These are phyloP conservation scores for Calonectria montana DNA, from an alignment of 2,329 filamentous ascomycete species.

Conservation along the genomic window DNA sequence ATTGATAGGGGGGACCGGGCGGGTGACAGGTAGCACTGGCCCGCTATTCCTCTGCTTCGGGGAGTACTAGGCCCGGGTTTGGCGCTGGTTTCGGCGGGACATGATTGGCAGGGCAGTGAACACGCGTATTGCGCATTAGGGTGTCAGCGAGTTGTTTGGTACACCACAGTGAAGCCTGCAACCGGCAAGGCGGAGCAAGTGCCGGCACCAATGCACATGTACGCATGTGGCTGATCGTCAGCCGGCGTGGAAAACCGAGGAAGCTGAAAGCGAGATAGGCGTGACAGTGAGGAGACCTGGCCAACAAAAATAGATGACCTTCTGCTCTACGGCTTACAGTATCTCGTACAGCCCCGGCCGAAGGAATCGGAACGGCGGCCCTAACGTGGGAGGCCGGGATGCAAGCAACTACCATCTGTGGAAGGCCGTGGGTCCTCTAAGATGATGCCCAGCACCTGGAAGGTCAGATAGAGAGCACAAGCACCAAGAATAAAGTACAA, in stretches of 20 bases:
- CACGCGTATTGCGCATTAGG: not conserved
- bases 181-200: not conserved
- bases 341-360: not conserved
- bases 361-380: not conserved
- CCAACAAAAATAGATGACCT: not conserved
- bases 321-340: not conserved
- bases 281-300: not conserved
- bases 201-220: not conserved
- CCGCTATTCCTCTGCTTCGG: not conserved
- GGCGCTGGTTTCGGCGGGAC: not conserved
- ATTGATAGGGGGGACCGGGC: not conserved
- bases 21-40: conserved; percentile 8
- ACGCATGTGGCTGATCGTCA: not conserved
- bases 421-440: too few species aligned
- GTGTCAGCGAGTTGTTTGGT: not conserved
- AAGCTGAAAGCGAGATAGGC: not conserved
- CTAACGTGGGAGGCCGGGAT: too few species aligned
- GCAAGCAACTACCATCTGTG: too few species aligned
- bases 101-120: not conserved
- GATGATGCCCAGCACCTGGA: too few species aligned
- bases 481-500: not conserved
- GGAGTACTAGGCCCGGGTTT: not conserved
- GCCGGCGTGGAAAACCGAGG: not conserved
- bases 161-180: not conserved
- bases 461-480: not conserved